These are phyloP conservation scores for Cryptococcus neoformans DNA, from an alignment of 1,284 basidiomycete species.

Conservation along the genomic window DNA sequence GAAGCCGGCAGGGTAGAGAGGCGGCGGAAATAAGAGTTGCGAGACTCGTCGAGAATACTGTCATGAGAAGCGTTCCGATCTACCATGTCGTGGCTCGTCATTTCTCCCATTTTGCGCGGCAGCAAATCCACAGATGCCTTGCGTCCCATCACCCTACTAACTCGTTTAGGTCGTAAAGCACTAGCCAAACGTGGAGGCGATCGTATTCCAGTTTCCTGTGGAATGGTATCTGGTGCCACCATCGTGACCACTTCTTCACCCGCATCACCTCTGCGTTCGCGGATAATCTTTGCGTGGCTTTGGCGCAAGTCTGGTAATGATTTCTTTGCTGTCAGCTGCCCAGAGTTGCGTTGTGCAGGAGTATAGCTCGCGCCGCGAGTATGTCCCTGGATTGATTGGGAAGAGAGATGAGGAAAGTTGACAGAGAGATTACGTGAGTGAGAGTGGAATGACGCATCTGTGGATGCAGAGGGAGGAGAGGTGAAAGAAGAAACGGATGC, in stretches of 20 bases:
- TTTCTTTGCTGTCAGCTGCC: conserved; percentile 61
- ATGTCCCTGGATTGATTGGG: conserved; percentile 22
- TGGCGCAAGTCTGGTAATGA: conserved; percentile 82
- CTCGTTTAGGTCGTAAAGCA: neutral
- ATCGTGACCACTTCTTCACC: conserved; percentile 5
- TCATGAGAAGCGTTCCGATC: conserved; percentile 25
- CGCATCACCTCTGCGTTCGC: conserved; percentile 34
- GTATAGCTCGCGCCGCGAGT: conserved; percentile 44
- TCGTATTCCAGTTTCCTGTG: neutral
- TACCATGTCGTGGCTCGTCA: neutral
- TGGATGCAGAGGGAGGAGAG: conserved; percentile 31
- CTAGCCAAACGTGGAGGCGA: neutral
- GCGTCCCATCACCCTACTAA: conserved; percentile 11
- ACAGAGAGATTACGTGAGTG: conserved; percentile 28
- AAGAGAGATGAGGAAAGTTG: conserved; percentile 9
- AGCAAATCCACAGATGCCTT: conserved; percentile 32
- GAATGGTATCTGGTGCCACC: neutral
- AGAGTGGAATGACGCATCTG: conserved; percentile 26
- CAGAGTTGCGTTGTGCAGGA: conserved; percentile 40
- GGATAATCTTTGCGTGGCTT: conserved; percentile 53
- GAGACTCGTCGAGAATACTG: conserved; percentile 60
- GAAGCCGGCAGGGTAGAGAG: conserved; percentile 68
- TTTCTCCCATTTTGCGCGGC: conserved; percentile 10
- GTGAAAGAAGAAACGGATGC: conserved; percentile 23
- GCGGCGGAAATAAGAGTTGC: conserved; percentile 90